Evolutionary conservation across 306 rosid genomes (phyloP), one percentile per base, ranked within the genome.

Genomic region (Lathyrus tuberosus): DNA sequence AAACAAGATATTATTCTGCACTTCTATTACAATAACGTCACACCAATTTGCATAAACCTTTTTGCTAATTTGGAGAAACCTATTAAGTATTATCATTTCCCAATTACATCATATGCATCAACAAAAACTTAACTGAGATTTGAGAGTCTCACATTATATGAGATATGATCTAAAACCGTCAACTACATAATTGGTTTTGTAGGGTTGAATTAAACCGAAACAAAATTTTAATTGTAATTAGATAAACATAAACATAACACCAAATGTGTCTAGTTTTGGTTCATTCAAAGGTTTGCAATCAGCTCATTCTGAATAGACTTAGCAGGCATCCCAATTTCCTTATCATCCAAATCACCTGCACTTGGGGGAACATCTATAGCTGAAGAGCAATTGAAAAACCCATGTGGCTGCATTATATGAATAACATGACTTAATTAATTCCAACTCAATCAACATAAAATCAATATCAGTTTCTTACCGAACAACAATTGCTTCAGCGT

Each of bases 331-430:
- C 66, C 91, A 76, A 53, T 83, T 41, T 90, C 93, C 70, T 87
- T 84, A 22, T 80, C 82, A 43, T 90, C 96, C 84, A 77, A 73
- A 70, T 90, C 94, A 61, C 82, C 69, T 42, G 83, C 49, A 67
- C 77, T 73, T 3, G 91, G 96, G 10, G 93, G 96, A 53, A 87
- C 89, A 48, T 90, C 93, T 59, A 87, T 84, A 0, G 96, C 91
- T 2, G 91, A 80, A n/a, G 93, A 89, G 86, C 85, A 80, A 33
- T 87, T 89, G 67, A 87, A 89, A 86, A 89, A 89, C 6, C 93
- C 96, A 74, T 89, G 91, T 37, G 93, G 94, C 94, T 84, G 88
- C 84, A 79, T 56, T 72, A 75, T 72, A 75, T 41, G 10, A 72
- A 71, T 40, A 37, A 3, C 11, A 75, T 8, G 4, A 72, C 35